Conservation (phyloP, 257 asterid genomes). For the Linaria vulgaris region DNA sequence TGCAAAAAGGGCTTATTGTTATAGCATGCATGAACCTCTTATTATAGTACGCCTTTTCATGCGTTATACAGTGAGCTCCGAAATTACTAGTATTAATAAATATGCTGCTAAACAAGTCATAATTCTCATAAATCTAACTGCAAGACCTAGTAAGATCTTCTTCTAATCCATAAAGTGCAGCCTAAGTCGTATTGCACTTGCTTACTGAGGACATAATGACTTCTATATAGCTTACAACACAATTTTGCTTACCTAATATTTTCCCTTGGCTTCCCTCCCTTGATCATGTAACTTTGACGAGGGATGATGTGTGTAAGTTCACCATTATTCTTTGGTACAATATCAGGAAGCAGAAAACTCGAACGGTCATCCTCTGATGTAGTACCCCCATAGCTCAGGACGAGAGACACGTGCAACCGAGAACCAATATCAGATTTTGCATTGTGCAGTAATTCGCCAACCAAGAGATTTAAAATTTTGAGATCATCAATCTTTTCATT, state of each 20-base stretch:
- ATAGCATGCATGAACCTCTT: too few relatives aligned
- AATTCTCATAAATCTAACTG: too few relatives aligned
- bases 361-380: slow-evolving; percentile 36
- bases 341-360: slow-evolving; percentile 32
- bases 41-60: too few relatives aligned
- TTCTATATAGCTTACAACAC: neutral
- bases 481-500: slow-evolving; percentile 37
- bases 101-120: too few relatives aligned
- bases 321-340: slow-evolving; percentile 28
- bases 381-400: slow-evolving; percentile 79
- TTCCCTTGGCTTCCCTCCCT: slow-evolving; percentile 60
- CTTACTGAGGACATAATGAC: too few relatives aligned
- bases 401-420: slow-evolving; percentile 67
- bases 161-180: too few relatives aligned
- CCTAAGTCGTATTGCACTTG: too few relatives aligned
- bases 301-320: slow-evolving; percentile 54
- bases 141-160: too few relatives aligned
- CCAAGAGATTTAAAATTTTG: slow-evolving; percentile 47
- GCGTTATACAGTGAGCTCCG: too few relatives aligned
- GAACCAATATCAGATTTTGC: slow-evolving; percentile 49
- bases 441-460: slow-evolving; percentile 44
- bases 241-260: slow-evolving; percentile 56
- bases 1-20: too few relatives aligned
- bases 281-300: slow-evolving; percentile 73
- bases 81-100: too few relatives aligned